These are phyloP conservation scores for Puccinia hordei DNA, from an alignment of 1,284 basidiomycete species.

Conservation along the genomic window DNA sequence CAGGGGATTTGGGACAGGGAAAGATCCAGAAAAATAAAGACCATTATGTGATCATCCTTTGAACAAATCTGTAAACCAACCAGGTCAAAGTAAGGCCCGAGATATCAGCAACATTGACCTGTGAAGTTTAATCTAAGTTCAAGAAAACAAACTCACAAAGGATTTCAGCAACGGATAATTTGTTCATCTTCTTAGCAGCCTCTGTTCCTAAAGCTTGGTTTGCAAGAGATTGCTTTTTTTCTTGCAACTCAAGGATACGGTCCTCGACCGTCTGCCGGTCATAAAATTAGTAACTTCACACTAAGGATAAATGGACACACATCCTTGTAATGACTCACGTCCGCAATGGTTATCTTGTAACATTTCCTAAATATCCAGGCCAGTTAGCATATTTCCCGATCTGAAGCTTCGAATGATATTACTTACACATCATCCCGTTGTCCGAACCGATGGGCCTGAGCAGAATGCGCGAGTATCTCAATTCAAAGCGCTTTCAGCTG, in stretches of 20 bases:
- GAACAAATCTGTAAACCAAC: no score
- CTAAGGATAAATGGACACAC: neutral
- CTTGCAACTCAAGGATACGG: constrained; percentile 44
- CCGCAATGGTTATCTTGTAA: constrained; percentile 43
- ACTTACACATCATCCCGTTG: constrained; percentile 48
- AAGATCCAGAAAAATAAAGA: no score
- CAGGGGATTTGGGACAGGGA: no score
- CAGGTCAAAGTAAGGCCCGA: no score
- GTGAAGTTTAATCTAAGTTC: no score
- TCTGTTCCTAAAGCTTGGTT: constrained; percentile 47
- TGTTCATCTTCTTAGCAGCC: constrained; percentile 47
- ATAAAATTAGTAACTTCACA: no score
- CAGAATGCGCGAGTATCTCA: neutral
- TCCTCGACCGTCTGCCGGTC: constrained; percentile 48
- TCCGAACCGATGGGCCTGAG: constrained; percentile 45
- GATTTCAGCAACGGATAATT: constrained; percentile 44
- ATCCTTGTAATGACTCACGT: constrained; percentile 1
- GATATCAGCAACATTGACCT: no score
- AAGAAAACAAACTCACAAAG: constrained; percentile 20
- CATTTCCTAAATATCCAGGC: constrained; percentile 20
- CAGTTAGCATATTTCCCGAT: neutral
- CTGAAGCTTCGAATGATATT: neutral
- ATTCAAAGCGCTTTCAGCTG: neutral
- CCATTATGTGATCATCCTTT: no score
- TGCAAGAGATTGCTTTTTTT: constrained; percentile 32